Percentiles rank a stretch among this genome's conserved stretches.
These are phyloP conservation scores for Epichloe typhina DNA, from an alignment of 2,329 filamentous ascomycete genomes.

Conservation along the genomic window DNA sequence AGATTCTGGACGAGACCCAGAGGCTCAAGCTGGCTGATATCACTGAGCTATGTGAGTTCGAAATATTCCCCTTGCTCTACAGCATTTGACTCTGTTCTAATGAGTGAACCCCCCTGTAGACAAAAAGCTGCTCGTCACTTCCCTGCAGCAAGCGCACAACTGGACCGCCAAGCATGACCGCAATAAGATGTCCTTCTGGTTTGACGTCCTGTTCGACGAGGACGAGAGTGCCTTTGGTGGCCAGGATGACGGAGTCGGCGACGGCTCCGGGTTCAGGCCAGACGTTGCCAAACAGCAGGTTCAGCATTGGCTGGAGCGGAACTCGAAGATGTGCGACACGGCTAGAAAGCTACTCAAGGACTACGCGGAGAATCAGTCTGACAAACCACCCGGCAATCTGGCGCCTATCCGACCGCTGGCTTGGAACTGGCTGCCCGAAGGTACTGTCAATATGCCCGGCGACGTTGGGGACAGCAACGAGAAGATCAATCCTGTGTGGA, in stretches of 20 bases:
- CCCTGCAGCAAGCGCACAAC: constrained; percentile 53
- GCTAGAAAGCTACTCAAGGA: constrained; percentile 41
- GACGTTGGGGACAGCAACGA: constrained; percentile 25
- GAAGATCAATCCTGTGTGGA: constrained; percentile 35
- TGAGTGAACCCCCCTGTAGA: constrained; percentile 25
- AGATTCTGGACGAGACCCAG: constrained; percentile 45
- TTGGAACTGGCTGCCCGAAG: constrained; percentile 42
- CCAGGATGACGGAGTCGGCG: constrained; percentile 37
- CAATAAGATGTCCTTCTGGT: constrained; percentile 60
- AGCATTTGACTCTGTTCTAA: neutral
- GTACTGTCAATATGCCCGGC: constrained; percentile 15
- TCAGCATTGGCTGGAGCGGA: constrained; percentile 48
- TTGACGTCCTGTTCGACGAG: constrained; percentile 50
- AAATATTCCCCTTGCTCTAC: neutral
- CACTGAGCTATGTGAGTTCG: constrained; percentile 45
- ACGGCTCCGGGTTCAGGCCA: constrained; percentile 39
- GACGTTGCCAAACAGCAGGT: constrained; percentile 47
- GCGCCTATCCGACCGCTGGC: constrained; percentile 37
- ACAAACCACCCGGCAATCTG: constrained; percentile 36
- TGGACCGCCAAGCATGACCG: constrained; percentile 57
- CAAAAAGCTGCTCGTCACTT: constrained; percentile 53
- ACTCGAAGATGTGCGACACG: constrained; percentile 44
- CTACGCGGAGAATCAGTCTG: constrained; percentile 37
- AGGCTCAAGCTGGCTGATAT: constrained; percentile 47
- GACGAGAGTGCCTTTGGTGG: constrained; percentile 33